Evolutionary conservation across 1,284 basidiomycete genomes (phyloP).

Genomic region (Trametes versicolor): DNA sequence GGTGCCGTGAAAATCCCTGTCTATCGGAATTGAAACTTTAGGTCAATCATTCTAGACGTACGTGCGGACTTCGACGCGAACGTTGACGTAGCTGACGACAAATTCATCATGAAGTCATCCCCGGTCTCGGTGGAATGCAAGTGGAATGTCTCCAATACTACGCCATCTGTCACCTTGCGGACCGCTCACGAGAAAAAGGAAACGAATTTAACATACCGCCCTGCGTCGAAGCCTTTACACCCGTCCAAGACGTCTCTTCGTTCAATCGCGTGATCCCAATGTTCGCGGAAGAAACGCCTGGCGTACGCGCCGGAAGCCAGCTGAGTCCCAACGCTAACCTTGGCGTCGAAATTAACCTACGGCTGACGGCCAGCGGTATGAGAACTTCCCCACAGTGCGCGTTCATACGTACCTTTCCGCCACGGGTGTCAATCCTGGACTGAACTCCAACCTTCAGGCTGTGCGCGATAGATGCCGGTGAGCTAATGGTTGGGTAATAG

Average conservation of each 20-base stretch:
- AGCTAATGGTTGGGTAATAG: constrained; percentile 5
- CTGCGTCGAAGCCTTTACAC: background rate
- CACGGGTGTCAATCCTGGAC: background rate
- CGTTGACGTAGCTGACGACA: constrained; percentile 4
- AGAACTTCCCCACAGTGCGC: background rate
- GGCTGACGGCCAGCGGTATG: background rate
- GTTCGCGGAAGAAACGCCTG: background rate
- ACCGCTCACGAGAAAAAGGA: background rate
- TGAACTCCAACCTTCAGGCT: background rate
- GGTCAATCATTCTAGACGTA: background rate
- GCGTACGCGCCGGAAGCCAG: background rate
- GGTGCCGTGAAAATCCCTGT: background rate
- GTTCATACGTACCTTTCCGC: background rate
- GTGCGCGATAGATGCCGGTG: constrained; percentile 4
- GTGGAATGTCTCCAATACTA: background rate
- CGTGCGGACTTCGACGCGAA: background rate
- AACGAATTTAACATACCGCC: background rate
- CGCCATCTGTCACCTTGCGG: background rate
- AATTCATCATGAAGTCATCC: background rate
- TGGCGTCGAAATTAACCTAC: background rate
- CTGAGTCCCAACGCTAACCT: background rate
- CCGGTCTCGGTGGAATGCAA: background rate
- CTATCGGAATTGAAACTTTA: background rate
- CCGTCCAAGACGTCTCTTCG: background rate
- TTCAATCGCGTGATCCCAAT: background rate